Evolutionary conservation across 2,329 filamentous ascomycete species (phyloP), one percentile per base, ranked within the genome.

Genomic region (Dactylonectria estremocensis): DNA sequence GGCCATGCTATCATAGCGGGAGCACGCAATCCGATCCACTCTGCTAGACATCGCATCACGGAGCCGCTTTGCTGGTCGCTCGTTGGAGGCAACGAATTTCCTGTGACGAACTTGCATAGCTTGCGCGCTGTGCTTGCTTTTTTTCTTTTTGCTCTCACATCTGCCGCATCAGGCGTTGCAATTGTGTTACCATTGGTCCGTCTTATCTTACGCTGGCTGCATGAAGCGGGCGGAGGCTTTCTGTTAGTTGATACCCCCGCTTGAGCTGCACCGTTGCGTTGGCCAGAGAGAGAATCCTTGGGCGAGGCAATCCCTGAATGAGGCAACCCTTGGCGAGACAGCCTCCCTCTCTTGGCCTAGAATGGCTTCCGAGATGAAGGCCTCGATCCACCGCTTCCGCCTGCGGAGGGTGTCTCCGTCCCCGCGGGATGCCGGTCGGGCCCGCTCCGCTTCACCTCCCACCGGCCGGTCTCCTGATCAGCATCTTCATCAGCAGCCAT

Each of bases 351-450:
- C 10, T 40, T 58, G 55, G 57, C 68, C 71, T 60, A 66, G 69
- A 72, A 75, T 76, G 69, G 74, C 70, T 67, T 70, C 75, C 54
- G 73, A 74, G 52, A 73, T 76, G 74, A 76, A 76, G 58, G 71
- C 69, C 52, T 76, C 74, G 62, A 69, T 75, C 74, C 68, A 74
- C 70, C 73, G 72, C 64, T 72, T 74, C 71, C 73, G 73, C 62
- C 63, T 75, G 60, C 70, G 71, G 68, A 69, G 69, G 66, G 64
- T 66, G 69, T 74, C 76, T 60, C 71, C 76, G 55, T 72, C 77
- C 48, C 72, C 73, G 18, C 62, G 64, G 52, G 59, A 64, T 46
- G 59, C 68, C 64, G 62, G 69, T 72, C 75, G 75, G 73, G 61
- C 69, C 72, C 73, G 75, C 60, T 77, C 75, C 73, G 75, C 75